Evolutionary conservation across 2,329 filamentous ascomycete species (phyloP).

Genomic region (Pseudogymnoascus verrucosus): DNA sequence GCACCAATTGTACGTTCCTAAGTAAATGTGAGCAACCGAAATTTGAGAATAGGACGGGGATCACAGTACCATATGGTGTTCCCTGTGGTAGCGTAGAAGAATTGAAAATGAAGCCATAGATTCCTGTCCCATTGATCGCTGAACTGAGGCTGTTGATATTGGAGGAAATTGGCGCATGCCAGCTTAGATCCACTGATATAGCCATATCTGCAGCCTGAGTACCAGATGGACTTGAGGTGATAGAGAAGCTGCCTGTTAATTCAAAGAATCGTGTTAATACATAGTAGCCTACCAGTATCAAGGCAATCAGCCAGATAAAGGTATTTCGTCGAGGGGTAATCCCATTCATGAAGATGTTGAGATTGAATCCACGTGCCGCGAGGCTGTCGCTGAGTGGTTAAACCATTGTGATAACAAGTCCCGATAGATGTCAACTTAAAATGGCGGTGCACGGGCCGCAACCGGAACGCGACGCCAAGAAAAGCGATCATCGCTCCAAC

Average conservation of each 20-base stretch:
- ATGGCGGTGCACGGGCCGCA: neutral
- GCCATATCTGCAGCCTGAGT: neutral
- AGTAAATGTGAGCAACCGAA: neutral
- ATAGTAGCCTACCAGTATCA: neutral
- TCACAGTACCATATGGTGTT: neutral
- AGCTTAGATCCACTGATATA: neutral
- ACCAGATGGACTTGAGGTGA: neutral
- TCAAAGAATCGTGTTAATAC: neutral
- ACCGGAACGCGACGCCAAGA: neutral
- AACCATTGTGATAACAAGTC: no score
- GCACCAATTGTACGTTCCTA: neutral
- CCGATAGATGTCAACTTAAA: neutral
- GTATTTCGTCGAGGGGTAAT: neutral
- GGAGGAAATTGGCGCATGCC: neutral
- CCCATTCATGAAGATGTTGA: neutral
- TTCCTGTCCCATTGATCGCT: conserved; percentile 13
- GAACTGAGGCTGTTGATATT: neutral
- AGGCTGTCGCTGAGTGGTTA: no score
- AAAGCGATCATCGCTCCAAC: neutral
- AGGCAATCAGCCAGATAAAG: neutral
- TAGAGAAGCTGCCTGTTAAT: neutral
- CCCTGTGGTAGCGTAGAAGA: neutral
- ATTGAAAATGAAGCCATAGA: neutral
- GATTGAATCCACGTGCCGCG: neutral
- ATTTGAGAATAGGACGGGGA: neutral